A percentile compares a stretch with the other conserved stretches of the same genome.
phyloP scores from a whole-genome alignment of 306 rosid genomes.

The Clitoria ternatea region DNA sequence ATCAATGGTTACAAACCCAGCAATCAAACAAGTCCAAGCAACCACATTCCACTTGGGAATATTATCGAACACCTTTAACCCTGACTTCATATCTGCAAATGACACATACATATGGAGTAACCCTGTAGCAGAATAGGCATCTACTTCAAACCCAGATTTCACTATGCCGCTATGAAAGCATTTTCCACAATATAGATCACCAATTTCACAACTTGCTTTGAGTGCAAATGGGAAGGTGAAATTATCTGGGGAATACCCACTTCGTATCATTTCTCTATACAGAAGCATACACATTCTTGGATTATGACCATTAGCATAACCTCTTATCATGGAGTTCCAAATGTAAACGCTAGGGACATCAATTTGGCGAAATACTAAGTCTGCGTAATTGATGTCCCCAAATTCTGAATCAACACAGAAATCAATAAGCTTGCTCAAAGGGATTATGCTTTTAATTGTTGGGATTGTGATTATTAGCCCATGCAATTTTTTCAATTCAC shows the following conservation, averaged over 20 bases:
- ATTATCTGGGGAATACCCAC: conserved; percentile 57
- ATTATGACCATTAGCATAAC: conserved; percentile 44
- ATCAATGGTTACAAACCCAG: conserved; percentile 44
- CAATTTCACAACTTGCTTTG: conserved; percentile 44
- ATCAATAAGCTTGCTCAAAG: conserved; percentile 62
- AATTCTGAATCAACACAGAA: conserved; percentile 48
- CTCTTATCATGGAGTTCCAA: conserved; percentile 74
- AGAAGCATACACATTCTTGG: conserved; percentile 44
- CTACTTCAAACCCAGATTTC: conserved; percentile 61
- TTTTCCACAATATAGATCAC: conserved; percentile 40
- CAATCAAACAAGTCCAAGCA: conserved; percentile 80
- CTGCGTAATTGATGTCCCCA: conserved; percentile 57
- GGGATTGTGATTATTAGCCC: conserved; percentile 50
- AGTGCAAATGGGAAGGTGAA: conserved; percentile 76
- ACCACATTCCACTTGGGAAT: conserved; percentile 71
- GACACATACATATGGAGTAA: conserved; percentile 58
- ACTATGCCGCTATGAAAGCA: conserved; percentile 45
- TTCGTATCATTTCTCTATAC: conserved; percentile 52
- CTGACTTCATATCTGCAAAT: conserved; percentile 34
- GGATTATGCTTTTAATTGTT: conserved; percentile 39
- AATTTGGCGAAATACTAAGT: conserved; percentile 41
- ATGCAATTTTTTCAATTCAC: conserved; percentile 50
- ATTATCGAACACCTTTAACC: conserved; percentile 55
- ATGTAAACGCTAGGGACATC: conserved; percentile 55
- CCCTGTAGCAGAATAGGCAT: conserved; percentile 54